Evolutionary conservation across 1,139 yeast genomes (phyloP).

Genomic region (Geotrichum europaeum): DNA sequence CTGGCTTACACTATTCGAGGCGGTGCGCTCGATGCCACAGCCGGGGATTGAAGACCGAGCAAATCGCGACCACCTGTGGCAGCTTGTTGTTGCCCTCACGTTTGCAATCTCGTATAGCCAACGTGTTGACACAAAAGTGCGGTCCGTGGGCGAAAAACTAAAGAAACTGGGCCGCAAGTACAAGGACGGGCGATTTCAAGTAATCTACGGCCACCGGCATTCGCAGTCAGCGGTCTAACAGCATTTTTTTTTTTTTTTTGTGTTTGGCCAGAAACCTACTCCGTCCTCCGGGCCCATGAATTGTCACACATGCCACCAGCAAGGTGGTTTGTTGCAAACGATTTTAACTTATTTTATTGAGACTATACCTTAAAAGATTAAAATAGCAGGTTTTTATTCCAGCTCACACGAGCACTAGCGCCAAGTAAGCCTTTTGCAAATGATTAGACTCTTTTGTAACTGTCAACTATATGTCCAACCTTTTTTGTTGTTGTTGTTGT

Average conservation of each 20-base stretch:
- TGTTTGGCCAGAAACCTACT: background rate
- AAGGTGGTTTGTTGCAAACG: no score
- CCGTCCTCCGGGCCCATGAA: no score
- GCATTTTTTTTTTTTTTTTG: background rate
- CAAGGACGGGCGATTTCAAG: constrained; percentile 10
- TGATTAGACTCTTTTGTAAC: no score
- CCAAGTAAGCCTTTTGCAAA: no score
- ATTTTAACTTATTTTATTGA: no score
- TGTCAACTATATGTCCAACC: no score
- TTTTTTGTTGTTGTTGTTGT: no score
- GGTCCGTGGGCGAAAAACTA: constrained; percentile 8
- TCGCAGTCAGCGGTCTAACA: constrained; percentile 3
- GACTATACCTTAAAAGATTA: no score
- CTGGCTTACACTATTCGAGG: constrained; percentile 17
- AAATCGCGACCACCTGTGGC: constrained; percentile 9
- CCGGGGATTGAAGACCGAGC: background rate
- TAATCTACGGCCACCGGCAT: constrained; percentile 6
- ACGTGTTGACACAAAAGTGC: constrained; percentile 14
- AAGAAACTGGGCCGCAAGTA: constrained; percentile 15
- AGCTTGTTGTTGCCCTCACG: constrained; percentile 13
- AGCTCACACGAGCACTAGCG: no score
- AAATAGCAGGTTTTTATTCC: no score
- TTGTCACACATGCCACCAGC: no score
- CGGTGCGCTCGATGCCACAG: background rate
- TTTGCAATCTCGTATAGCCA: constrained; percentile 17